Evolutionary conservation across 176 grass and related monocot species (phyloP), one percentile per base, ranked within the genome.

Genomic region (Typha latifolia): DNA sequence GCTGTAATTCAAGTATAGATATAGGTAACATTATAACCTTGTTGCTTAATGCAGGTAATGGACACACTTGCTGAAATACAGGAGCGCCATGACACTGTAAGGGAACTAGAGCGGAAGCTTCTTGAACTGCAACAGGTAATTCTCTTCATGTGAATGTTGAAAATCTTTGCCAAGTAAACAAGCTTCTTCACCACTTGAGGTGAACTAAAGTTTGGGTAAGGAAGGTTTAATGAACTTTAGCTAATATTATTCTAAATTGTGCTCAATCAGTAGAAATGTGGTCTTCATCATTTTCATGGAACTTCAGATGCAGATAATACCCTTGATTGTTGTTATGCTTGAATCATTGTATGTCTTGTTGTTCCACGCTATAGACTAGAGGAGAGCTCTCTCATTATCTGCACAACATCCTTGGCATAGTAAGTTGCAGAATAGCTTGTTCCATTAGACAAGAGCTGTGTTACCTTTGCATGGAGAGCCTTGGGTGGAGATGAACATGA

Each of bases 51-150:
- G 69, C 62, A 96, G 93, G 69, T 96, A 62, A 34, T 96, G 48
- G 88, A 89, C 76, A 96, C 88, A 10, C 66, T 96, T 24, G 85
- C 84, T 21, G 93, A 96, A 83, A 96, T 96, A 57, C 88, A 96
- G 32, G 88, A 96, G 63, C 83, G 88, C 7, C 92, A 91, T 23
- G 92, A 91, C 18, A 61, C 78, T 0, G 88, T 96, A 26, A 84
- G 82, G 65, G 92, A 89, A 66, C 86, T 96, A 23, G 92, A 96
- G 73, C 77, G 23, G 52, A 86, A 85, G 49, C 84, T 96, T 74
- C 82, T 82, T 75, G 88, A 96, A 51, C 70, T 91, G 62, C 88
- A 89, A 13, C 92, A 96, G 92, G 88, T 88, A 80, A 62, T 53
- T 66, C 20, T 37, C 31, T 34, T 21, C 47, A n/a, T 20, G 20